Evolutionary conservation across 2,329 filamentous ascomycete species (phyloP).

Genomic region (Lecanicillium sp.): DNA sequence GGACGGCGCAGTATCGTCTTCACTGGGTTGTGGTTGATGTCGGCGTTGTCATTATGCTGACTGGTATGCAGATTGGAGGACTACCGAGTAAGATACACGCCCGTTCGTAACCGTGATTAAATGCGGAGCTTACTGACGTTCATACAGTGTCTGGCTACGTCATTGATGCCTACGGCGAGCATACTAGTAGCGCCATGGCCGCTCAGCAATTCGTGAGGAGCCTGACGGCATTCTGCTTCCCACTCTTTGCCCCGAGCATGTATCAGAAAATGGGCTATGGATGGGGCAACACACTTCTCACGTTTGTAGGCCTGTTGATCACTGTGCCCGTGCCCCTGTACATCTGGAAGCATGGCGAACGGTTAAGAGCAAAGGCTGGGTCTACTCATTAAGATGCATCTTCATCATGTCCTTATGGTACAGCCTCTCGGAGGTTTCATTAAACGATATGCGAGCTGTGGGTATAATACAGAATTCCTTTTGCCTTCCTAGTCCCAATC

Average conservation of each 20-base stretch:
- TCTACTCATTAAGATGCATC: conserved; percentile 12
- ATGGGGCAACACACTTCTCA: conserved; percentile 30
- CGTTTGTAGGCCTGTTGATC: conserved; percentile 27
- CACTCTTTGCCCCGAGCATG: conserved; percentile 37
- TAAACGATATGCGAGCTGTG: too few species aligned
- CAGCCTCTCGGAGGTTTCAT: too few species aligned
- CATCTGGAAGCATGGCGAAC: conserved; percentile 32
- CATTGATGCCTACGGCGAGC: conserved; percentile 37
- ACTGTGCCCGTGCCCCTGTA: conserved; percentile 27
- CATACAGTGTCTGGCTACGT: conserved; percentile 25
- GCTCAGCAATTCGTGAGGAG: conserved; percentile 37
- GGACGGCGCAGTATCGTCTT: conserved; percentile 27
- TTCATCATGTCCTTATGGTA: too few species aligned
- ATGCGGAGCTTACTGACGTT: background rate
- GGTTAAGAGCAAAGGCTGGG: conserved; percentile 16
- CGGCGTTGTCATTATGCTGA: conserved; percentile 23
- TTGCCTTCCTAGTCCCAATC: too few species aligned
- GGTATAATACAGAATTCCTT: too few species aligned
- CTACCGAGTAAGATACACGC: conserved; percentile 15
- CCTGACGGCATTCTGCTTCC: conserved; percentile 40
- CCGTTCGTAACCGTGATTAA: too few species aligned
- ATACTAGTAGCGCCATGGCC: conserved; percentile 38
- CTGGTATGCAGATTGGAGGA: conserved; percentile 22
- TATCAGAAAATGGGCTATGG: conserved; percentile 28
- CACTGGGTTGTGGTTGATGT: conserved; percentile 32